phyloP scores from a whole-genome alignment of 2,329 filamentous ascomycete species.

The Monosporascus sp. region DNA sequence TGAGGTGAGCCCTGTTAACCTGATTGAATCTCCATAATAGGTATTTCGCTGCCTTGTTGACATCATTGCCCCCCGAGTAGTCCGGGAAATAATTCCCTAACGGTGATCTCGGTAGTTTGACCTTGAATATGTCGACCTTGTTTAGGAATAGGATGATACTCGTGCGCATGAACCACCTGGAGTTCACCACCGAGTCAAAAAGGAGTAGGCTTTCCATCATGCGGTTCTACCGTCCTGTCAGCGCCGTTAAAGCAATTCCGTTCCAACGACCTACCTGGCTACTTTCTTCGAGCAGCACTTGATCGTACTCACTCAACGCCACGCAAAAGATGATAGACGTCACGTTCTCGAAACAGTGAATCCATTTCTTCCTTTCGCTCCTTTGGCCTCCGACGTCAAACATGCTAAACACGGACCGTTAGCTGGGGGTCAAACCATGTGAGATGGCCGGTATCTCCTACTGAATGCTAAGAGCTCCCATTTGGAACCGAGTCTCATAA shows the following conservation, averaged over 20 bases:
- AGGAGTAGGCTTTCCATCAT: slow-evolving; percentile 98
- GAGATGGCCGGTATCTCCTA: slow-evolving; percentile 41
- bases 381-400: slow-evolving; percentile 97
- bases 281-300: slow-evolving; percentile 92
- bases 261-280: slow-evolving; percentile 66
- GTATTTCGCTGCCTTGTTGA: slow-evolving; percentile 97
- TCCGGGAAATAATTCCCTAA: slow-evolving; percentile 95
- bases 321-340: slow-evolving; percentile 99
- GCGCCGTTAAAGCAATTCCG: background rate
- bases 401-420: slow-evolving; percentile 60
- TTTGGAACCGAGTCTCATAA: slow-evolving; percentile 96
- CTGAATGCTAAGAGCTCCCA: slow-evolving; percentile 99
- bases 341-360: slow-evolving; percentile 99
- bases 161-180: slow-evolving; percentile 97
- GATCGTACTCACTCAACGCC: slow-evolving; percentile 95
- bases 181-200: slow-evolving; percentile 98
- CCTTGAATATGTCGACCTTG: slow-evolving; percentile 97
- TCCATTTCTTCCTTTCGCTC: slow-evolving; percentile 99
- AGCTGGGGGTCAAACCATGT: slow-evolving; percentile 7
- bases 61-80: slow-evolving; percentile 95
- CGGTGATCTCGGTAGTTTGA: slow-evolving; percentile 84
- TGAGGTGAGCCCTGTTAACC: slow-evolving; percentile 92
- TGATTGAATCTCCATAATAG: slow-evolving; percentile 98
- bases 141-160: slow-evolving; percentile 98
- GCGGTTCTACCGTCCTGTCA: slow-evolving; percentile 63